Base-by-base conservation (phyloP, 345 rosid genomes). In the Camelina laxa region DNA sequence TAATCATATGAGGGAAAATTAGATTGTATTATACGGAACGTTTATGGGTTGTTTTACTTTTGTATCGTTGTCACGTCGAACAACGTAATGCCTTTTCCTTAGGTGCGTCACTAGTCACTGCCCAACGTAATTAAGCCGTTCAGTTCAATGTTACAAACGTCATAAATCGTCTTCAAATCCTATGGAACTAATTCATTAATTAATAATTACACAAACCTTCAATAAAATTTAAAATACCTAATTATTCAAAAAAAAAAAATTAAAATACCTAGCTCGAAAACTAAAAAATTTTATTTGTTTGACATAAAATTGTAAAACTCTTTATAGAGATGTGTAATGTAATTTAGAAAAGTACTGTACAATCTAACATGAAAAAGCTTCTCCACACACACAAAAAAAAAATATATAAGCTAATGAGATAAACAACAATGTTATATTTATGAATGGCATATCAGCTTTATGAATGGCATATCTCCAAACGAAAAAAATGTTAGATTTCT, bases 61-160 rank as follows among this genome's bases (percentile, higher is more conserved):
- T 20, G 11, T 14, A 35, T 70, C 7, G 16, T 71, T 49, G 59
- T 60, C 68, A 35, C 39, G 39, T 60, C 7, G 13, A 51, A 60
- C 49, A 38, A 39, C 33, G 49, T 36, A 36, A 38, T 22, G 38
- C 51, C 16, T 30, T 42, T 69, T 30, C 15, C 15, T 27, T 59
- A 19, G 48, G 36, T 56, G 44, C 17, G 31, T 56, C 54, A 56
- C 19, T 42, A 56, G 47, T 54, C 14, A 69, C 47, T 42, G 15
- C 1, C n/a, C 47, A 36, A 27, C 33, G 31, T 27, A 27, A 4
- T 27, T 56, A 12, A 27, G 15, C 15, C 45, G 30, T 27, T 27
- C 30, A 4, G 27, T 65, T 65, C 2, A 65, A 20, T 49, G 11
- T 42, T 63, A 7, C 42, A 7, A 21, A 60, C 31, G 11, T 38